phyloP scores from a whole-genome alignment of 345 rosid species.

The Turritis glabra region DNA sequence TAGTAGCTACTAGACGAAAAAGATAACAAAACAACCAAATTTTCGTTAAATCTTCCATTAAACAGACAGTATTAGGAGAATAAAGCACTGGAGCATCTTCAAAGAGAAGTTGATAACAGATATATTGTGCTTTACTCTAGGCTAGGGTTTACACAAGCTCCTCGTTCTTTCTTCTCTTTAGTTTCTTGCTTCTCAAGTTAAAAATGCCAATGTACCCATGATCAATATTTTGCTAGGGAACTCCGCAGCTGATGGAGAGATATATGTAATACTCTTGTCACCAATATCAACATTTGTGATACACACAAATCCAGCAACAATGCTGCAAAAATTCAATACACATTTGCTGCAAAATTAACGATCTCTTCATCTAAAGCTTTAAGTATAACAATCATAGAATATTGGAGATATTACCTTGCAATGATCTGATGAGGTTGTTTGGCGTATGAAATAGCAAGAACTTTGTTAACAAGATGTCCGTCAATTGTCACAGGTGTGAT shows the following conservation, averaged over 20 bases:
- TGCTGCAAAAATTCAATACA: constrained; percentile 13
- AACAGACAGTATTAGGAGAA: neutral
- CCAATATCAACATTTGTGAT: neutral
- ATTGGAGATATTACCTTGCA: constrained; percentile 11
- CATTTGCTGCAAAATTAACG: neutral
- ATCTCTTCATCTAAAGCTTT: neutral
- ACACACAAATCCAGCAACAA: constrained; percentile 34
- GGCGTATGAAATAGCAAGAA: constrained; percentile 25
- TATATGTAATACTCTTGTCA: constrained; percentile 17
- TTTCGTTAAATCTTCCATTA: neutral
- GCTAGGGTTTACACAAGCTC: too few species aligned
- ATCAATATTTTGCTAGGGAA: constrained; percentile 13
- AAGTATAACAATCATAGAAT: neutral
- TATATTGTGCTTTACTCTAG: neutral
- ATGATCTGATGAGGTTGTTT: neutral
- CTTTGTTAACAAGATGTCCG: neutral
- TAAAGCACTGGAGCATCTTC: neutral
- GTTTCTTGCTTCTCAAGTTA: neutral
- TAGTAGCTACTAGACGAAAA: too few species aligned
- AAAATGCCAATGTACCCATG: constrained; percentile 23
- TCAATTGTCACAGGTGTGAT: neutral
- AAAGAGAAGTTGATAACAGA: neutral
- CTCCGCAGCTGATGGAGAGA: constrained; percentile 23
- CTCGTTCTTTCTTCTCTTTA: neutral
- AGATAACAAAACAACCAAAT: neutral